Percentiles rank a stretch among this genome's conserved stretches.
phyloP scores from a whole-genome alignment of 805 yeast genomes.

The Kazachstania taianensis region DNA sequence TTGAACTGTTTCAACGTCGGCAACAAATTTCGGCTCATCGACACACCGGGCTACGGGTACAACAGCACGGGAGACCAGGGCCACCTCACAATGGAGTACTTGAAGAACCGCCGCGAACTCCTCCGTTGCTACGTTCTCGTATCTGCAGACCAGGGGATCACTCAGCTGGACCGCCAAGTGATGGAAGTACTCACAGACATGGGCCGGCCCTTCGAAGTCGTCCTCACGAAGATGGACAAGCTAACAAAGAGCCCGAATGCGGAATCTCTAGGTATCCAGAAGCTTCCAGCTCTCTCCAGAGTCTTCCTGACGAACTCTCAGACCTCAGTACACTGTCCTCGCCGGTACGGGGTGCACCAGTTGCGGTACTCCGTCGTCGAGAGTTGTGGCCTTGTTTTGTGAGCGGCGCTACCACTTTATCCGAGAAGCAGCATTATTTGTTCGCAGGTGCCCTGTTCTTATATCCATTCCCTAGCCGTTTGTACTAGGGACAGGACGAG shows the following conservation, averaged over 20 bases:
- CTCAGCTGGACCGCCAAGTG: constrained; percentile 44
- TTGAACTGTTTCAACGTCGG: constrained; percentile 65
- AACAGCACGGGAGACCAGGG: constrained; percentile 64
- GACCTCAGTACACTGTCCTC: constrained; percentile 25
- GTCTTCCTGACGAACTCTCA: constrained; percentile 44
- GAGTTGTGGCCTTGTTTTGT: constrained; percentile 44
- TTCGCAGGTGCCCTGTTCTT: too few relatives aligned
- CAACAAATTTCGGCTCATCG: constrained; percentile 55
- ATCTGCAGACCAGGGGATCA: constrained; percentile 51
- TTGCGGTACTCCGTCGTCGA: constrained; percentile 43
- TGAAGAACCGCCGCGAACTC: constrained; percentile 44
- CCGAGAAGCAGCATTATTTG: too few relatives aligned
- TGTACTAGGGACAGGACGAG: too few relatives aligned
- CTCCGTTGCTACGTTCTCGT: constrained; percentile 51
- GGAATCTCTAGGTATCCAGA: constrained; percentile 31
- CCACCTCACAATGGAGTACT: constrained; percentile 50
- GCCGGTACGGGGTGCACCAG: constrained; percentile 45
- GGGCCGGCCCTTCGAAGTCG: constrained; percentile 64
- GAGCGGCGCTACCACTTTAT: too few relatives aligned
- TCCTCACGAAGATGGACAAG: constrained; percentile 69
- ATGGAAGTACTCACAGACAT: constrained; percentile 38
- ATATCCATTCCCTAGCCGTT: too few relatives aligned
- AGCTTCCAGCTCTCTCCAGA: constrained; percentile 34
- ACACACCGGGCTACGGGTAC: constrained; percentile 86
- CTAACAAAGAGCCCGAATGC: too few relatives aligned